Evolutionary conservation across 495 filamentous ascomycete genomes (phyloP), one percentile per base, ranked within the genome.

Genomic region (Bacidia rubella): DNA sequence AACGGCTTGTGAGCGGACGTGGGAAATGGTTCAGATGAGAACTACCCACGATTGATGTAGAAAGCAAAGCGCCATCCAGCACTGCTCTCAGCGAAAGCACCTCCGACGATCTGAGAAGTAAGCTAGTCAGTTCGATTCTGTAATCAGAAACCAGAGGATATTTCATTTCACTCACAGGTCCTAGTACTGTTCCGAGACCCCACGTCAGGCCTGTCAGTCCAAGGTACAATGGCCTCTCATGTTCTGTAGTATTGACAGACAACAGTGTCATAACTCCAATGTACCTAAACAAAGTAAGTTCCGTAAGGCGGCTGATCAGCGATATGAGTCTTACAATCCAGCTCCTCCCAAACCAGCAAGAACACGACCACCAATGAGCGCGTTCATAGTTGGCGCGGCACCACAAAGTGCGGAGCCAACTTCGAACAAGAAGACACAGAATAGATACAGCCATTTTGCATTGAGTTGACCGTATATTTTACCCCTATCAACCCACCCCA

Each of bases 1-100:
- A 62, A 24, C 68, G 53, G 15, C 82, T 64, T 58, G 82, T 86
- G 62, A 86, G 49, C 27, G 39, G 73, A 61, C 77, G 81, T 38
- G 73, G 74, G 75, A 72, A 73, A n/a, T 72, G 41, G 68, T 68
- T 74, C 0, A 63, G 68, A 38, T 67, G 65, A 10, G 49, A 52
- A 27, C 55, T 61, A 54, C 5, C 23, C 41, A 43, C 41, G 70
- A 54, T 85, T 87, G 63, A 89, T 79, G 65, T 85, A 89, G 60
- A 87, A 87, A 21, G 77, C 77, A 81, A 78, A 82, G 7, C 80
- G 58, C 78, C 78, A 83, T 1, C 66, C 72, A 17, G 73, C 72
- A n/a, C 46, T 47, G 41, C 63, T 70, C 47, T 74, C 69, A 20
- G 71, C 67, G 55, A 87, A 86, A 3, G 74, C 75, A 23, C 80